Evolutionary conservation across 352 stramenopile species (phyloP), one percentile per base, ranked within the genome.

Genomic region (Globisporangium iwayamae): DNA sequence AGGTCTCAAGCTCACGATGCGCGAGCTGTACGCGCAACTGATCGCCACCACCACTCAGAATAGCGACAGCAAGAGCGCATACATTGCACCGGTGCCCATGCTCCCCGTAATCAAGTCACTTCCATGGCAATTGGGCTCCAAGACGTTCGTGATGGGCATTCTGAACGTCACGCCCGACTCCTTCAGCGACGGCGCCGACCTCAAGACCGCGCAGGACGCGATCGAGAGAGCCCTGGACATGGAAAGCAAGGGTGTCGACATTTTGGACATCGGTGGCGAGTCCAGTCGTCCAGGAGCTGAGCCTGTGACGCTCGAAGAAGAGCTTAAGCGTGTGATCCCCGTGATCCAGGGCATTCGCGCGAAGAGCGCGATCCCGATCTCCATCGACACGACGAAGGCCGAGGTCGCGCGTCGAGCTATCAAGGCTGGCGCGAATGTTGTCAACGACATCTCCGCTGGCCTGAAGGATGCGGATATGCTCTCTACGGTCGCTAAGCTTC

Each of bases 261-360:
- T 99, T 55, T 83, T 99, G 43, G 98, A 99, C 73, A 96, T 99
- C 71, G 98, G 98, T 45, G 98, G 97, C n/a, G 97, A 99, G 79
- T 99, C 96, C 0, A 99, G 94, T 60, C 85, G 96, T n/a, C 98
- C 98, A n/a, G 94, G 94, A n/a, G 97, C 97, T 0, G 72, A 82
- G 10, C 63, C 87, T 14, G 84, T 99, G 45, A 73, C 73, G 0
- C 61, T 94, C 9, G 83, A 98, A 13, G 84, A 98, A 57, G 96
- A 99, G 69, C 73, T 99, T 2, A 57, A 67, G 13, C 83, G 98
- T 4, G 83, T 94, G 6, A 62, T 99, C n/a, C 96, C 97, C 1
- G 89, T 99, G 18, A 98, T 99, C 67, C 56, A 82, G 59, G 79
- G 70, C 4, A 93, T 99, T 62, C 87, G 94, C 11, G 76, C 73